A percentile compares a stretch with the other conserved stretches of the same genome.
Conservation (phyloP, 305 asterid species). For the Stenogyne calaminthoides region DNA sequence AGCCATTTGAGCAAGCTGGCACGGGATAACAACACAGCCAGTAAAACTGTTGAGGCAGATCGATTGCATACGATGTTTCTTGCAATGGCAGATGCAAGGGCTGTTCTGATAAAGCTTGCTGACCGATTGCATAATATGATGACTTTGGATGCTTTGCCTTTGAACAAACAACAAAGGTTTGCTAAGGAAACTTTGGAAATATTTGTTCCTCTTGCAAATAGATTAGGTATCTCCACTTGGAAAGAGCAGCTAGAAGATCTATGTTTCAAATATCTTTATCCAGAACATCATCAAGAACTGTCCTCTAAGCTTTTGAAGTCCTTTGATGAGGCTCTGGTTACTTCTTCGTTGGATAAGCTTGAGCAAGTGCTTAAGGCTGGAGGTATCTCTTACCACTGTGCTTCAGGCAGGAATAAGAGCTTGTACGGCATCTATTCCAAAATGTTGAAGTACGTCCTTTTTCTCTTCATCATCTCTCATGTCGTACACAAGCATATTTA, state of each 20-base stretch:
- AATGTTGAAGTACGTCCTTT: slow-evolving; percentile 71
- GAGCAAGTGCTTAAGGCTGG: slow-evolving; percentile 62
- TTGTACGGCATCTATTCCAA: slow-evolving; percentile 84
- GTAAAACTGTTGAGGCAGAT: slow-evolving; percentile 88
- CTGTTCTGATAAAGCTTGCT: slow-evolving; percentile 92
- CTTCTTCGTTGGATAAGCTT: slow-evolving; percentile 67
- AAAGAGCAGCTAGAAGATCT: slow-evolving; percentile 92
- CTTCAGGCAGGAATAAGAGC: slow-evolving; percentile 90
- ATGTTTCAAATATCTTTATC: slow-evolving; percentile 75
- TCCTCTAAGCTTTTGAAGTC: slow-evolving; percentile 66
- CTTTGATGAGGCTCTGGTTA: slow-evolving; percentile 68
- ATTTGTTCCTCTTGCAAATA: slow-evolving; percentile 87
- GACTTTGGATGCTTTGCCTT: slow-evolving; percentile 82
- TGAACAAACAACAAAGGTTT: slow-evolving; percentile 78
- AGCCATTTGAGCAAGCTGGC: slow-evolving; percentile 99
- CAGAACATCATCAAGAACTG: slow-evolving; percentile 68
- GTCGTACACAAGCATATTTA: not conserved
- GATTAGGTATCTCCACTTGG: slow-evolving; percentile 90
- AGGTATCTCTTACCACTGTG: slow-evolving; percentile 55
- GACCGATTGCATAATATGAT: slow-evolving; percentile 92
- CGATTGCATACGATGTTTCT: slow-evolving; percentile 93
- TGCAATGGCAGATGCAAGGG: slow-evolving; percentile 97
- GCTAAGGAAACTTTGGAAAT: slow-evolving; percentile 94
- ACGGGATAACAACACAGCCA: slow-evolving; percentile 83
- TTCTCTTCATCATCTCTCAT: slow-evolving; percentile 10